Conservation (phyloP, 179 eudicot species). For the Heliamphora pulchella region DNA sequence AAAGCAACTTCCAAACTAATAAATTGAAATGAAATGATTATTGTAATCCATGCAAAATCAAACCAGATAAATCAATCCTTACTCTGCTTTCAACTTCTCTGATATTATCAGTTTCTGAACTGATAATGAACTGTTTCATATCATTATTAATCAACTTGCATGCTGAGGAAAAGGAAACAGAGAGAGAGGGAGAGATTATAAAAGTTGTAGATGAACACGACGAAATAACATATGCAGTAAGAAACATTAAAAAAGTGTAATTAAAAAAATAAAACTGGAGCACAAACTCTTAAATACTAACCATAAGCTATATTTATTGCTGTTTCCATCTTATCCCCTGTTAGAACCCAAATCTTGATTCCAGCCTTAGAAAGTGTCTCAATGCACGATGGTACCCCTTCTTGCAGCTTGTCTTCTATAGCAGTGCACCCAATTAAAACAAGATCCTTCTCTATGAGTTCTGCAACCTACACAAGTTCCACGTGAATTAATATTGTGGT, state of each 20-base stretch:
- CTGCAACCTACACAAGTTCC: constrained; percentile 61
- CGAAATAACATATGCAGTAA: constrained; percentile 13
- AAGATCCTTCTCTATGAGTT: constrained; percentile 87
- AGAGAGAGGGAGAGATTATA: not conserved
- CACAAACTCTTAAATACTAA: constrained; percentile 24
- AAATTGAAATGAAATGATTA: too few species aligned
- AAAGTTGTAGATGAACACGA: not conserved
- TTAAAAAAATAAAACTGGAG: not conserved
- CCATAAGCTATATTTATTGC: constrained; percentile 98
- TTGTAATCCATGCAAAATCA: not conserved
- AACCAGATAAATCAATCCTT: constrained; percentile 18
- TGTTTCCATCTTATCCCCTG: constrained; percentile 99
- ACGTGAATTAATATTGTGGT: not conserved
- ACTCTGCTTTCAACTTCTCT: constrained; percentile 87
- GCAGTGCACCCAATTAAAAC: constrained; percentile 86
- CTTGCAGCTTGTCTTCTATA: constrained; percentile 98
- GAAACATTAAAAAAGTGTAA: not conserved
- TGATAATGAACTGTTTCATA: constrained; percentile 92
- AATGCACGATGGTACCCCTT: constrained; percentile 91
- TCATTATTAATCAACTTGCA: constrained; percentile 84
- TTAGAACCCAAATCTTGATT: constrained; percentile 94
- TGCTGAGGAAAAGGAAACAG: constrained; percentile 41
- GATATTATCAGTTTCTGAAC: constrained; percentile 85
- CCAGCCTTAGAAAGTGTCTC: constrained; percentile 95
- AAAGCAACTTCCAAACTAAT: constrained; percentile 5